Evolutionary conservation across 306 rosid genomes (phyloP), one percentile per base, ranked within the genome.

Genomic region (Rosa persica): DNA sequence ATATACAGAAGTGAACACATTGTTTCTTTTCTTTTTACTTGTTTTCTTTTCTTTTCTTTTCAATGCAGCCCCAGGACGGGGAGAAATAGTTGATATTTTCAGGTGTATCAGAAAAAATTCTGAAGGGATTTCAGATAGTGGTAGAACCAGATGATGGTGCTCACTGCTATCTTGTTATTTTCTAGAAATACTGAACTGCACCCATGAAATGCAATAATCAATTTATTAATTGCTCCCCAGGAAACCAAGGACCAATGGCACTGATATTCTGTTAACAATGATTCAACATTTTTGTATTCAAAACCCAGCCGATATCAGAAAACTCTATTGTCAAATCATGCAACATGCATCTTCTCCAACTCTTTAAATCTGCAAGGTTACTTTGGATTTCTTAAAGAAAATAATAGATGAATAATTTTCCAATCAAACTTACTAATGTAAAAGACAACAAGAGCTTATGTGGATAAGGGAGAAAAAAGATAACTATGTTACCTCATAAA

Each of bases 211-310:
- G 68, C 69, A 74, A 38, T 27, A 54, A 39, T 42, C 25, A 23
- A 57, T 57, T 10, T 9, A 60, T 10, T 4, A 55, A 57, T 39
- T 46, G 61, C 43, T 48, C 57, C 44, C 44, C 42, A 10, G 42
- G 42, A 27, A 25, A 47, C 58, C 23, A 27, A 72, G 22, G 8
- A 47, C 77, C 67, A 73, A 8, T 57, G 51, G 77, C 23, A 73
- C 22, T 23, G 23, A 58, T 16, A 74, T 6, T 58, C 44, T 0
- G 17, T 30, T 49, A 54, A n/a, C 67, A 55, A 5, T 57, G 67
- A 74, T 42, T 54, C 69, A 46, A 74, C 69, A 40, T 23, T 36
- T 22, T 42, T 39, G 15, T 8, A 66, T 42, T 12, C 78, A 54
- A 25, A 74, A 23, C 57, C 54, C 25, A 23, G 17, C 55, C 39